Evolutionary conservation across 805 yeast genomes (phyloP).

Genomic region (Candida germanica): DNA sequence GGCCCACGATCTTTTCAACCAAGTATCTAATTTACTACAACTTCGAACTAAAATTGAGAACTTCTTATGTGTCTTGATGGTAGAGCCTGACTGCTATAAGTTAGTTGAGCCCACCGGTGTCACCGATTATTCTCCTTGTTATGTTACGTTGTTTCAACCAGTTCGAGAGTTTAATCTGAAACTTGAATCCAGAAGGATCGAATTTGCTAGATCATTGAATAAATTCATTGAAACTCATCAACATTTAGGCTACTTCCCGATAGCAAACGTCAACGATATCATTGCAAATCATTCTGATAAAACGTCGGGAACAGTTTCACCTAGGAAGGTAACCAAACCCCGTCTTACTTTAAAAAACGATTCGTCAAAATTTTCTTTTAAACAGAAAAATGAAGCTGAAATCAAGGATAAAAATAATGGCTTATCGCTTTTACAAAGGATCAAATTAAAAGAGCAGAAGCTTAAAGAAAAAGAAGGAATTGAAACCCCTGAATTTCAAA

Average conservation of each 20-base stretch:
- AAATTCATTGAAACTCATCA: slow-evolving; percentile 22
- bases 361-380: slow-evolving; percentile 34
- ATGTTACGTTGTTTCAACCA: slow-evolving; percentile 8
- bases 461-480: slow-evolving; percentile 12
- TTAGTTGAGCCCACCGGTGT: slow-evolving; percentile 7
- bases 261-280: slow-evolving; percentile 5
- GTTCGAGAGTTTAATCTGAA: slow-evolving; percentile 10
- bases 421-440: slow-evolving; percentile 34
- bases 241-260: slow-evolving; percentile 8
- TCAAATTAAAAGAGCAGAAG: slow-evolving; percentile 32
- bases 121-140: slow-evolving; percentile 13
- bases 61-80: slow-evolving; percentile 17
- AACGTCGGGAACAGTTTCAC: slow-evolving; percentile 10
- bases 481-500: slow-evolving; percentile 21
- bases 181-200: slow-evolving; percentile 15
- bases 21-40: slow-evolving; percentile 18
- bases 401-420: slow-evolving; percentile 22
- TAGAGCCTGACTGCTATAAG: slow-evolving; percentile 15
- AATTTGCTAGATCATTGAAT: slow-evolving; percentile 16
- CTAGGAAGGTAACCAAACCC: slow-evolving; percentile 17
- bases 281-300: slow-evolving; percentile 7
- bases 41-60: slow-evolving; percentile 17
- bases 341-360: slow-evolving; percentile 28
- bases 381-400: slow-evolving; percentile 19
- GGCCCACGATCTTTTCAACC: slow-evolving; percentile 18